A percentile compares a stretch with the other conserved stretches of the same genome.
These are phyloP conservation scores for Hypoxylon lienhwacheense DNA, from an alignment of 495 filamentous ascomycete species.

Conservation along the genomic window DNA sequence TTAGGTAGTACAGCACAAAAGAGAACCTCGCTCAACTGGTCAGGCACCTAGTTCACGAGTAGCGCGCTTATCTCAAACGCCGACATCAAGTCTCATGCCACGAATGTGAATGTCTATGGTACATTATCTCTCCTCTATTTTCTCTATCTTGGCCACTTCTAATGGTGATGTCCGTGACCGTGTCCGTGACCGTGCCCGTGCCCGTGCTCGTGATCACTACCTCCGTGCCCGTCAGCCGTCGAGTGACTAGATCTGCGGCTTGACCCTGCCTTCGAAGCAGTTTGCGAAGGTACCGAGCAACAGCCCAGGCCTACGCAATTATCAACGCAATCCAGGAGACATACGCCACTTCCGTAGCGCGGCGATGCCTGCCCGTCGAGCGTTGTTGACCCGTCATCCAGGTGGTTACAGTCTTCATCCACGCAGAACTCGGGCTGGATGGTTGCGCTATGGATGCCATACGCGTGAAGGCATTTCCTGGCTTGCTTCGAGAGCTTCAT, in stretches of 20 bases:
- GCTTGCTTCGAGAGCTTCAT: conserved; percentile 84
- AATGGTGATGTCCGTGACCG: background rate
- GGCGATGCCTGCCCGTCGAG: conserved; percentile 41
- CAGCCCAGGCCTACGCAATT: conserved; percentile 76
- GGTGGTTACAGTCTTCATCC: conserved; percentile 52
- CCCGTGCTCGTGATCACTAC: conserved; percentile 17
- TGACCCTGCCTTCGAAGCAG: conserved; percentile 34
- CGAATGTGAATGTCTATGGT: conserved; percentile 11
- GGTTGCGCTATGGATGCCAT: conserved; percentile 96
- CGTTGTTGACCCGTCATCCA: conserved; percentile 40
- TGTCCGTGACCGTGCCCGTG: conserved; percentile 23
- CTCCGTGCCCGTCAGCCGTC: conserved; percentile 15
- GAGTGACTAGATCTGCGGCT: conserved; percentile 35
- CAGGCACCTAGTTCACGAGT: background rate
- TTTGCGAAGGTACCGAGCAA: conserved; percentile 50
- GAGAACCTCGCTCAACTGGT: background rate
- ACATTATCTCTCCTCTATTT: no score
- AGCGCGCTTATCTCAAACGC: background rate
- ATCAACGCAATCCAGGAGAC: conserved; percentile 84
- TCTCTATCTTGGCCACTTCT: background rate
- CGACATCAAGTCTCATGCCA: conserved; percentile 9
- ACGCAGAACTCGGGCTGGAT: conserved; percentile 94
- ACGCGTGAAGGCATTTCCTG: conserved; percentile 84
- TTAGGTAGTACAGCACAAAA: conserved; percentile 15
- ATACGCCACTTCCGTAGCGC: conserved; percentile 61